These are phyloP conservation scores for Sclerospora graminicola DNA, from an alignment of 352 stramenopile species.

Conservation along the genomic window DNA sequence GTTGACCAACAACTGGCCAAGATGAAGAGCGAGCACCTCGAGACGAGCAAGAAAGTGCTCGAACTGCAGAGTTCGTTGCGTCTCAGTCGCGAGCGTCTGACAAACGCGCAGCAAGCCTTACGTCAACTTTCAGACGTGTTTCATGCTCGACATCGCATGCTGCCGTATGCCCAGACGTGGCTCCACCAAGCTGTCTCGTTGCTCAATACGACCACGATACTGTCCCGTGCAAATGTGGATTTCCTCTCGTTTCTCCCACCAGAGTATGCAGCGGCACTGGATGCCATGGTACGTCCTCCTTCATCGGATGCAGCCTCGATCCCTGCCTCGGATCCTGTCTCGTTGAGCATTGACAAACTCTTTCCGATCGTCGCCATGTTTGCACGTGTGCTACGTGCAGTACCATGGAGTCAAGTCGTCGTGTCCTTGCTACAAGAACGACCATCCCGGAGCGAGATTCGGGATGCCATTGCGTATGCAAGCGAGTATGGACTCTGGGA, in stretches of 20 bases:
- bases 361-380: slow-evolving; percentile 67
- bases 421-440: slow-evolving; percentile 68
- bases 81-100: slow-evolving; percentile 51
- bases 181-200: slow-evolving; percentile 34
- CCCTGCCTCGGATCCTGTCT: not conserved
- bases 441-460: slow-evolving; percentile 52
- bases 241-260: slow-evolving; percentile 28
- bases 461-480: slow-evolving; percentile 51
- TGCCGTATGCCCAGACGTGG: slow-evolving; percentile 51
- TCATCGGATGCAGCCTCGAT: slow-evolving; percentile 3
- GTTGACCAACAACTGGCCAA: slow-evolving; percentile 63
- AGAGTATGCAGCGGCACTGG: slow-evolving; percentile 37
- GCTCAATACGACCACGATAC: slow-evolving; percentile 34
- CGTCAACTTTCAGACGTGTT: slow-evolving; percentile 51
- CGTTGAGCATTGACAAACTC: slow-evolving; percentile 35
- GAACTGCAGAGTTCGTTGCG: slow-evolving; percentile 58
- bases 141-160: slow-evolving; percentile 50
- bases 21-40: slow-evolving; percentile 57
- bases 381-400: slow-evolving; percentile 46
- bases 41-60: slow-evolving; percentile 57
- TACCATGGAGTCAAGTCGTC: slow-evolving; percentile 67
- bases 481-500: slow-evolving; percentile 55
- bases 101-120: slow-evolving; percentile 37
- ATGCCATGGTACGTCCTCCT: slow-evolving; percentile 14
- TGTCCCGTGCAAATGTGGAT: slow-evolving; percentile 26